Evolutionary conservation across 306 rosid genomes (phyloP).

Genomic region (Trifolium subterraneum): DNA sequence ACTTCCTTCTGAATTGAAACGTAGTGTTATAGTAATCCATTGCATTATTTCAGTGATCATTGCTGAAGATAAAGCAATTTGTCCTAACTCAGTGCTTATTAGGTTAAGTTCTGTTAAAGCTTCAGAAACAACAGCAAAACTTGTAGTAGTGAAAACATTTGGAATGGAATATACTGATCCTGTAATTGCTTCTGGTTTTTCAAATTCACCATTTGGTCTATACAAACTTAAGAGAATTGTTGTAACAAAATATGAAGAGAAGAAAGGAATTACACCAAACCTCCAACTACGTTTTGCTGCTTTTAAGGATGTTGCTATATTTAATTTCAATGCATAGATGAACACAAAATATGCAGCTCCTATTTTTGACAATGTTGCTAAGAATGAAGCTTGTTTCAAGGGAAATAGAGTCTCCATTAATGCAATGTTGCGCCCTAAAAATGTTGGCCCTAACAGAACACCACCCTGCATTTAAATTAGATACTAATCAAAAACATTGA

Average conservation of each 20-base stretch:
- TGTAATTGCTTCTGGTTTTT: neutral
- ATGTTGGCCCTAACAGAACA: constrained; percentile 47
- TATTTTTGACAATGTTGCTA: neutral
- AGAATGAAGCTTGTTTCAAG: neutral
- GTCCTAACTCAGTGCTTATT: constrained; percentile 44
- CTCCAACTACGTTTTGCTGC: constrained; percentile 40
- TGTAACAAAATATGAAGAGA: neutral
- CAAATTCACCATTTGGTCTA: neutral
- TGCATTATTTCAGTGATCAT: constrained; percentile 34
- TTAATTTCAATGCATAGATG: constrained; percentile 32
- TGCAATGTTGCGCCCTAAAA: neutral
- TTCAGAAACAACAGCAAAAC: constrained; percentile 31
- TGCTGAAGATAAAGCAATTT: constrained; percentile 50
- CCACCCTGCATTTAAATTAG: constrained; percentile 43
- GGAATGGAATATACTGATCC: neutral
- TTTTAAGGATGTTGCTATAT: constrained; percentile 27
- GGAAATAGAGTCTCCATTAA: neutral
- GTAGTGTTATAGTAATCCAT: neutral
- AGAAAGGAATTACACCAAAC: constrained; percentile 35
- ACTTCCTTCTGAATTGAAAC: rapidly evolving
- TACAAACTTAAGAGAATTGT: neutral
- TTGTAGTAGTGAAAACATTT: neutral
- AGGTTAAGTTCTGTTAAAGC: constrained; percentile 40
- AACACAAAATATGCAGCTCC: constrained; percentile 16
- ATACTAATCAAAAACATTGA: too few relatives aligned